phyloP scores from a whole-genome alignment of 495 filamentous ascomycete species.

The Penicillium coffeae region DNA sequence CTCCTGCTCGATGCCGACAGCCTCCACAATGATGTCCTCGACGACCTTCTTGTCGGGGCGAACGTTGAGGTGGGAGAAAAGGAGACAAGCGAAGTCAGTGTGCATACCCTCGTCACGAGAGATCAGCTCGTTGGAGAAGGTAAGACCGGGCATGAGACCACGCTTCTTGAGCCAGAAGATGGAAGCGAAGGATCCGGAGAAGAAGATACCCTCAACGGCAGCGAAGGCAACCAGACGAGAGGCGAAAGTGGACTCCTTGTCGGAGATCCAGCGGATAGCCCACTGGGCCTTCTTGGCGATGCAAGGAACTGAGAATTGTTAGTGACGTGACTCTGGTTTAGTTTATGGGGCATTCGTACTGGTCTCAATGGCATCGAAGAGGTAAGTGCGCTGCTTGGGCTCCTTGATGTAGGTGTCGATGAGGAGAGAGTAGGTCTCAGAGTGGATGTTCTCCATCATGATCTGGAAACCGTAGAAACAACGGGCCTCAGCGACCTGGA shows the following conservation, averaged over 20 bases:
- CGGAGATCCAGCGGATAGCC: slow-evolving; percentile 92
- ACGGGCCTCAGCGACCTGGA: slow-evolving; percentile 95
- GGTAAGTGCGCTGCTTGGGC: slow-evolving; percentile 87
- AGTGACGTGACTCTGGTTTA: slow-evolving; percentile 22
- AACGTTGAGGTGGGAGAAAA: slow-evolving; percentile 93
- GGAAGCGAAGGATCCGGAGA: slow-evolving; percentile 97
- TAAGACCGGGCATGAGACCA: slow-evolving; percentile 95
- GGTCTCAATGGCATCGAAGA: slow-evolving; percentile 98
- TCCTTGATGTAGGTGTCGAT: slow-evolving; percentile 99
- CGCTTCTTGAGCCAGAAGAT: slow-evolving; percentile 99
- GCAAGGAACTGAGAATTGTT: slow-evolving; percentile 64
- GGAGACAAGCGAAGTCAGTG: slow-evolving; percentile 96
- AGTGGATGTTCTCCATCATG: slow-evolving; percentile 99
- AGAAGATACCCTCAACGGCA: slow-evolving; percentile 99
- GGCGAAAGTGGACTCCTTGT: slow-evolving; percentile 88
- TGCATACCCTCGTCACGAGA: slow-evolving; percentile 99
- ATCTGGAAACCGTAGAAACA: slow-evolving; percentile 99
- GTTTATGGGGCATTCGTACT: slow-evolving; percentile 50
- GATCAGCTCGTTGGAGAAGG: slow-evolving; percentile 99
- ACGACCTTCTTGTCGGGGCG: slow-evolving; percentile 78
- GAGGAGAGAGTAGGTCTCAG: slow-evolving; percentile 97
- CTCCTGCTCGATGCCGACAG: slow-evolving; percentile 93
- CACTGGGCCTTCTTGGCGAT: slow-evolving; percentile 98
- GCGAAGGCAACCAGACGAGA: slow-evolving; percentile 96
- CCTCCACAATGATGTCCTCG: slow-evolving; percentile 85